Conservation (phyloP, 2,329 filamentous ascomycete genomes). For the Remersonia thermophila region DNA sequence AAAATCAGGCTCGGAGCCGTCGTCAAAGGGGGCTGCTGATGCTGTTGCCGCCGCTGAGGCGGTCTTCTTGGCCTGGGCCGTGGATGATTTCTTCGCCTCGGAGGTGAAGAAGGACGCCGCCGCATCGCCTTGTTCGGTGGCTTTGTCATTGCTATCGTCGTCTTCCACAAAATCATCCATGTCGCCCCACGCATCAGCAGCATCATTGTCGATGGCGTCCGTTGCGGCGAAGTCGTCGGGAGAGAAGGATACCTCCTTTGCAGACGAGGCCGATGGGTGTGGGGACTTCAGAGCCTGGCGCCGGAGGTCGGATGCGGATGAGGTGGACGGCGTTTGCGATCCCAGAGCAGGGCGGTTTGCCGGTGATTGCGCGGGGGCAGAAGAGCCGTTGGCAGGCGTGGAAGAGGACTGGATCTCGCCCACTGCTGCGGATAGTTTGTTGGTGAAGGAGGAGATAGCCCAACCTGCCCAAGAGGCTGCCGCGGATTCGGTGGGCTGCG, state of each 20-base stretch:
- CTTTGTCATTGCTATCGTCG: conserved; percentile 28
- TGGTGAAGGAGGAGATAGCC: conserved; percentile 98
- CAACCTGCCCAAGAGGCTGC: conserved; percentile 74
- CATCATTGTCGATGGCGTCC: conserved; percentile 44
- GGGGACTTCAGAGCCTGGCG: conserved; percentile 47
- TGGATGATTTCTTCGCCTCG: conserved; percentile 1
- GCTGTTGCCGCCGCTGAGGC: conserved; percentile 19
- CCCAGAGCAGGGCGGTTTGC: conserved; percentile 21
- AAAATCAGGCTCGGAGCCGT: conserved; percentile 85
- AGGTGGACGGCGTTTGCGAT: conserved; percentile 21
- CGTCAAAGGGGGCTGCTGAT: conserved; percentile 47
- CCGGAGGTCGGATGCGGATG: conserved; percentile 46
- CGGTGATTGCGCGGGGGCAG: conserved; percentile 21
- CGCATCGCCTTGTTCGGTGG: conserved; percentile 28
- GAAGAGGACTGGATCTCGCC: conserved; percentile 63
- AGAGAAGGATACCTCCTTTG: conserved; percentile 36
- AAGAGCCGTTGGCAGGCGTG: conserved; percentile 30
- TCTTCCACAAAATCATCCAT: conserved; percentile 41
- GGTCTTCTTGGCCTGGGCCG: conserved; percentile 3
- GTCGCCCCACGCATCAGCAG: conserved; percentile 65
- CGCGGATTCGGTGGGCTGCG: conserved; percentile 45
- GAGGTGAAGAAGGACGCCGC: conserved; percentile 10
- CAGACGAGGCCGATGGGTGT: conserved; percentile 30
- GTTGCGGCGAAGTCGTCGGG: conserved; percentile 20
- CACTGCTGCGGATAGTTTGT: conserved; percentile 72